Evolutionary conservation across 192 early-diverging fungal genomes (phyloP), one percentile per base, ranked within the genome.

Genomic region (Podila epicladia): DNA sequence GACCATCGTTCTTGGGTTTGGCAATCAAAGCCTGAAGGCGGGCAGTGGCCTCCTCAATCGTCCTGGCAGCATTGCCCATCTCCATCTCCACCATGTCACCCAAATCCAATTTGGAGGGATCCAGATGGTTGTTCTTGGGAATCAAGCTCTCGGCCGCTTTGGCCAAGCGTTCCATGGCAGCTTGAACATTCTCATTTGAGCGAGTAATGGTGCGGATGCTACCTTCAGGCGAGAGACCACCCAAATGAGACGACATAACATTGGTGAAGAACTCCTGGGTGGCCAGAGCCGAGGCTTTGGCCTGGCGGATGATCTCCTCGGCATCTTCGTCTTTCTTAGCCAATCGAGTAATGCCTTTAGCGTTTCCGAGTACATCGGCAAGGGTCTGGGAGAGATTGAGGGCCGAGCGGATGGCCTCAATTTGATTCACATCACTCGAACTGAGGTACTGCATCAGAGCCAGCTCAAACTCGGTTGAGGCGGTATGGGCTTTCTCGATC

Each of bases 81-180:
- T 96, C 95, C 65, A 92, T 87, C 73, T 99, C 98, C 31, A 99
- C 97, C 61, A 95, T 83, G 73, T 97, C 94, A 22, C 93, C 94
- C 32, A 99, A 78, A 80, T 98, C 95, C 48, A 88, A 65, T 19
- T 82, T 87, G 15, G 87, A 84, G 31, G 92, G 75, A 62, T 90
- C 86, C 62, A 85, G 69, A 12, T 72, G 84, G 28, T 88, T 89
- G 64, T 87, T 85, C 70, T 79, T 79, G 35, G 76, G 76, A 7
- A 93, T 91, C 37, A 98, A 83, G 53, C 91, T 88, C 74, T 98
- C 96, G 5, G 93, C 88, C 35, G 94, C 74, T 41, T 89, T 88
- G 22, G 93, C 92, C 70, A 97, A 84, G 51, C 89, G 86, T 64
- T 87, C 88, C 61, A 98, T 75, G 22, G 90, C 88, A 38, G 92